Percentiles rank a stretch among this genome's conserved stretches.
phyloP scores from a whole-genome alignment of 2,329 filamentous ascomycete species.

The Atkinsonella texensis region DNA sequence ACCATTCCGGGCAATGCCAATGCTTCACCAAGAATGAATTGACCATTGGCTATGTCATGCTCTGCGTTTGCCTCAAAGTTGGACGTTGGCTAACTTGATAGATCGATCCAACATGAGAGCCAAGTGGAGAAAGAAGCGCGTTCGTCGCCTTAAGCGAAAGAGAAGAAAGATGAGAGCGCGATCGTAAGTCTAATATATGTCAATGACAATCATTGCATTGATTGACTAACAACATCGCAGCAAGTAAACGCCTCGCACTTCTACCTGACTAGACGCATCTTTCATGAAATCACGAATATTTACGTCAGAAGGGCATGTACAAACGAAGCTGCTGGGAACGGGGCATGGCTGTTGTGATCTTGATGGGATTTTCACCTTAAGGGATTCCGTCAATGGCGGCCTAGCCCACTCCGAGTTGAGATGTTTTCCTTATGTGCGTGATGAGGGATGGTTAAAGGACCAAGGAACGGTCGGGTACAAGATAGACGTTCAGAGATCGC shows the following conservation, averaged over 20 bases:
- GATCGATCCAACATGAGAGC: conserved; percentile 61
- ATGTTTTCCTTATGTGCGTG: conserved; percentile 13
- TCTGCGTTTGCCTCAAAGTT: not conserved
- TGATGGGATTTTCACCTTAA: conserved; percentile 14
- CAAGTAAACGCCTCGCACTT: conserved; percentile 56
- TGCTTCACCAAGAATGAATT: not conserved
- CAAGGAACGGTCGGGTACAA: conserved; percentile 21
- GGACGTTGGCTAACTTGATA: not conserved
- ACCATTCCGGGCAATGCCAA: not conserved
- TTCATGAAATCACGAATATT: conserved; percentile 25
- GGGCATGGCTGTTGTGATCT: conserved; percentile 4
- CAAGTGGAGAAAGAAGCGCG: conserved; percentile 99
- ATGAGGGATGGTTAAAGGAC: conserved; percentile 20
- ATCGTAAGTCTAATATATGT: conserved; percentile 55
- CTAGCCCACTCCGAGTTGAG: conserved; percentile 7
- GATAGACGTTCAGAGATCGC: conserved; percentile 17
- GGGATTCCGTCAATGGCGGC: conserved; percentile 4
- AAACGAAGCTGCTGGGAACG: conserved; percentile 14
- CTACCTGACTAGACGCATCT: conserved; percentile 42
- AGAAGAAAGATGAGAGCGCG: conserved; percentile 99
- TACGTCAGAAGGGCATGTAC: conserved; percentile 16
- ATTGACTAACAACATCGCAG: conserved; percentile 30
- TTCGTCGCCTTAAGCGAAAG: conserved; percentile 98
- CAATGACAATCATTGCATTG: not conserved
- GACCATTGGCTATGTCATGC: not conserved